Evolutionary conservation across 192 early-diverging fungal genomes (phyloP).

Genomic region (Coemansia sp.): DNA sequence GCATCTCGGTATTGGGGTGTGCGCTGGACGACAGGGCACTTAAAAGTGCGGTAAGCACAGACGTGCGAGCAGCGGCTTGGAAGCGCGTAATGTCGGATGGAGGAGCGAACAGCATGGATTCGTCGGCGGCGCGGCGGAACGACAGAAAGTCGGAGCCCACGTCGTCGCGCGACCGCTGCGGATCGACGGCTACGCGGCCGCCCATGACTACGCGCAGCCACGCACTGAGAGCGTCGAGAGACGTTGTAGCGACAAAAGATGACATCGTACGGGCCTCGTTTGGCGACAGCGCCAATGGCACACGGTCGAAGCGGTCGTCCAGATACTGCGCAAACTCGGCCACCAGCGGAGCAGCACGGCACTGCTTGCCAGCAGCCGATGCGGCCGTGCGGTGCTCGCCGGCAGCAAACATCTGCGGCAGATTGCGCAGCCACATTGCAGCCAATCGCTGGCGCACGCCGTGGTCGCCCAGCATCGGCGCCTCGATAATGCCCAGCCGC

Average conservation of each 20-base stretch:
- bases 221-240: neutral
- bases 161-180: neutral
- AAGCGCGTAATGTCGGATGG: slow-evolving; percentile 1
- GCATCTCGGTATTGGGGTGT: neutral
- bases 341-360: neutral
- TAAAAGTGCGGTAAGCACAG: neutral
- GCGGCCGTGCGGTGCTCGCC: neutral
- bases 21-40: neutral
- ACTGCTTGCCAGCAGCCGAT: no score
- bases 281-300: slow-evolving; percentile 21
- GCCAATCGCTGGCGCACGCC: slow-evolving; percentile 34
- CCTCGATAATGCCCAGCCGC: slow-evolving; percentile 31
- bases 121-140: slow-evolving; percentile 10
- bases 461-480: slow-evolving; percentile 22
- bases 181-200: slow-evolving; percentile 11
- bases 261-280: slow-evolving; percentile 11
- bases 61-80: slow-evolving; percentile 1
- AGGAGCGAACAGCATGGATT: neutral
- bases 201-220: slow-evolving; percentile 8
- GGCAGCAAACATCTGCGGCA: slow-evolving; percentile 27
- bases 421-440: slow-evolving; percentile 23
- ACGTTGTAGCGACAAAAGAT: slow-evolving; percentile 7
- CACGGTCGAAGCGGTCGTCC: neutral
- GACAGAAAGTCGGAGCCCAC: slow-evolving; percentile 11
- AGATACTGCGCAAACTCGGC: slow-evolving; percentile 14